Percentiles rank a stretch among this genome's conserved stretches.
phyloP scores from a whole-genome alignment of 2,329 filamentous ascomycete species.

The Hortaea sp. region DNA sequence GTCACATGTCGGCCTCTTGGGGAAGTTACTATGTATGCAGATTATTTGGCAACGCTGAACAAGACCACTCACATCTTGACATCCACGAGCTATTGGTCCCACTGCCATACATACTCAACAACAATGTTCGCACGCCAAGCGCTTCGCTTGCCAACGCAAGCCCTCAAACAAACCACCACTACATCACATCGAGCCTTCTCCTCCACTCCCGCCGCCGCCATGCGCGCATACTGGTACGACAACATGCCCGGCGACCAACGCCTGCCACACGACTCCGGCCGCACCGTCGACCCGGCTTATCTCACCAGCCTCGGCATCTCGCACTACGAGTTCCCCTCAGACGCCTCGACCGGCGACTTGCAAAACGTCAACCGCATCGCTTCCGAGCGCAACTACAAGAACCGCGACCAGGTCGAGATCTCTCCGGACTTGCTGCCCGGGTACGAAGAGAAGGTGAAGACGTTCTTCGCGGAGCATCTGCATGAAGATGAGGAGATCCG shows the following conservation, averaged over 20 bases:
- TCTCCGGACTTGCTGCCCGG: constrained; percentile 72
- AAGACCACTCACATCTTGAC: too few relatives aligned
- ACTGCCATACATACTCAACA: too few relatives aligned
- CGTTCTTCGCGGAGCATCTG: constrained; percentile 88
- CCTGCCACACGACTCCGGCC: constrained; percentile 76
- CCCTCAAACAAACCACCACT: not conserved
- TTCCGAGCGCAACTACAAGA: constrained; percentile 69
- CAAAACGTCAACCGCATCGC: constrained; percentile 65
- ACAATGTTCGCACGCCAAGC: not conserved
- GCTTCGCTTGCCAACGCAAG: not conserved
- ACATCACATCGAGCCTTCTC: not conserved
- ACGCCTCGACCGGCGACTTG: constrained; percentile 57
- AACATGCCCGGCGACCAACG: constrained; percentile 78
- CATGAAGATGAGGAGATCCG: constrained; percentile 98
- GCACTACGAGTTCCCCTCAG: constrained; percentile 58
- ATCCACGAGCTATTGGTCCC: too few relatives aligned
- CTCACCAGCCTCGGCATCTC: constrained; percentile 69
- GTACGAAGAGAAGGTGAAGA: constrained; percentile 90
- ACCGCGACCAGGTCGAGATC: constrained; percentile 86
- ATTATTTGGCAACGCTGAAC: too few relatives aligned
- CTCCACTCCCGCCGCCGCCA: constrained; percentile 26
- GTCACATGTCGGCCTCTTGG: too few relatives aligned
- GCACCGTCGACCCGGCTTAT: constrained; percentile 51
- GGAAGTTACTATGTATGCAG: too few relatives aligned
- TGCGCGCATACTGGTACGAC: constrained; percentile 65